A percentile compares a stretch with the other conserved stretches of the same genome.
phyloP scores from a whole-genome alignment of 176 grass and related monocot genomes.

The Musa acuminata region DNA sequence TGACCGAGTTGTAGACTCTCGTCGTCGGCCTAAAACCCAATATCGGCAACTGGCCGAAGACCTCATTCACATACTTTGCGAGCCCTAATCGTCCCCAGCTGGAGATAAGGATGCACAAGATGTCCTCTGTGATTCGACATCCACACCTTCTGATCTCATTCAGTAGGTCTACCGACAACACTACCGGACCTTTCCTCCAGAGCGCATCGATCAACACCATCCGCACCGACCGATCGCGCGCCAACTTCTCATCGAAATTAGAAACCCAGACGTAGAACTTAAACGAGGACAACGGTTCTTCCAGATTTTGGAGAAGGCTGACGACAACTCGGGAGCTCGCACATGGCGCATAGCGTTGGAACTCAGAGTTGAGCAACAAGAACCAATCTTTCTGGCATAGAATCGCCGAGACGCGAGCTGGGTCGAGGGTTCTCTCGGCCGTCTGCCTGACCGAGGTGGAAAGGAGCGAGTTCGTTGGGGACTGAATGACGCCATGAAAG shows the following conservation, averaged over 20 bases:
- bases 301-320: conserved; percentile 29
- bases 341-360: conserved; percentile 17
- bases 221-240: conserved; percentile 43
- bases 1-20: conserved; percentile 57
- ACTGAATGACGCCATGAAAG: background rate
- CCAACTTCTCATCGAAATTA: conserved; percentile 38
- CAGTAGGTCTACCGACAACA: conserved; percentile 43
- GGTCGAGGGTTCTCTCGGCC: conserved; percentile 25
- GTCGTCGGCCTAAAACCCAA: conserved; percentile 47
- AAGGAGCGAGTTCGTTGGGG: conserved; percentile 5
- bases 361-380: conserved; percentile 40
- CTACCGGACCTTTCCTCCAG: conserved; percentile 56
- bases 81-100: conserved; percentile 70
- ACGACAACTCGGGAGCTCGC: conserved; percentile 42
- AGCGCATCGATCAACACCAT: conserved; percentile 46
- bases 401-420: conserved; percentile 30
- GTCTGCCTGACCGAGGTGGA: conserved; percentile 2
- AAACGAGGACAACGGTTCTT: conserved; percentile 36
- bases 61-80: conserved; percentile 56
- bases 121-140: conserved; percentile 55
- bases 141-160: conserved; percentile 46
- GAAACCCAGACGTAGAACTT: conserved; percentile 74
- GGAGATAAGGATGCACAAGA: conserved; percentile 51
- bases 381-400: conserved; percentile 45
- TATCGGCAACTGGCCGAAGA: conserved; percentile 63